Base-by-base conservation (phyloP, 1,284 basidiomycete genomes). In the Boletellus dicymbophilus region DNA sequence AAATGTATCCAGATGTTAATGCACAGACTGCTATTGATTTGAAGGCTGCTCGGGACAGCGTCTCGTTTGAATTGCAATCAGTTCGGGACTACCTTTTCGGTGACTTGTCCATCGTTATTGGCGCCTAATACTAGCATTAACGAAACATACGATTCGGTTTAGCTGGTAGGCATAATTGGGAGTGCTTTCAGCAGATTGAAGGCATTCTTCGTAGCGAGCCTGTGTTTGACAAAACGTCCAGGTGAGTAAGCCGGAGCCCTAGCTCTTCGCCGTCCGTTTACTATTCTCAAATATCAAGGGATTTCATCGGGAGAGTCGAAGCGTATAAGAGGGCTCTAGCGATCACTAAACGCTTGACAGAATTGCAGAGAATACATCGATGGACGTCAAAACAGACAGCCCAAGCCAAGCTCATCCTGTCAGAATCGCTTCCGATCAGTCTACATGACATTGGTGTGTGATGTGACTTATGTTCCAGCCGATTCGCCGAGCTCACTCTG, bases 141-240 rank as follows among this genome's bases (percentile, higher is more conserved):
- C 7, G 8, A 9, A 5, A 6, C n/a, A 36, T 49, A 16, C 23
- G 10, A 21, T 37, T 21, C 12, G n/a, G 23, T 20, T 18, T 51
- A 87, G 85, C 74, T 57, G 77, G 78, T 18, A 59, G 66, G 20
- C 58, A 60, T 2, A 69, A 73, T 46, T 87, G 81, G 82, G 61
- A 74, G 18, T 72, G 61, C 30, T 78, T 78, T 41, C 57, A 74
- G 22, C 68, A 69, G 30, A 67, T 91, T 9, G 72, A 80, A 13
- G 53, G 65, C 3, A 55, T 86, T 15, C 66, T 91, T 46, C 69
- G 74, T 26, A 65, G 69, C 3, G 88, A 91, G 52, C 76, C 80
- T 0, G 66, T 74, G 4, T 90, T 92, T 55, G 80, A 86, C 67
- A 90, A 88, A 64, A 71, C 77, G 1, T 65, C 72, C 47, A 77